Evolutionary conservation across 805 yeast genomes (phyloP), one percentile per base, ranked within the genome.

Genomic region (Wickerhamomyces chambardii): DNA sequence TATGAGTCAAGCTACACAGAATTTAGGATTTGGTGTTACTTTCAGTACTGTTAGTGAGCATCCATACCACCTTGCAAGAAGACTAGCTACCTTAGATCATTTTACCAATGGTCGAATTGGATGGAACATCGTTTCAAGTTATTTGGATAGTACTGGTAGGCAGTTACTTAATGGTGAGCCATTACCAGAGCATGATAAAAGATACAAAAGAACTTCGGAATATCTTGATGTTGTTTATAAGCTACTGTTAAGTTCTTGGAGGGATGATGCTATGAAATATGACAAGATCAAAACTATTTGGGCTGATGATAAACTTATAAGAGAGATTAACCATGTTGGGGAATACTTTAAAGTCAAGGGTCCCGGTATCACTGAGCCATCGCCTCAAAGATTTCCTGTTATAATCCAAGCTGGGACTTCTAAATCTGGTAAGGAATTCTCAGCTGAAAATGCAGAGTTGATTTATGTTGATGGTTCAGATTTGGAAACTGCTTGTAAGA

Each of bases 81-180:
- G 67, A 33, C 39, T 62, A 30, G 62, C 64, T 6, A 63, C 68
- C 2, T 47, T 63, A 31, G 68, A 63, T 38, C 63, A 61, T 34
- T 45, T 63, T 33, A 53, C 64, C 4, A 48, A 51, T 18, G 68
- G 68, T 12, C 47, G 68, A 41, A 38, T 63, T 33, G 68, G 67
- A 25, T 63, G 68, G 68, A 63, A 63, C 38, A 53, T 63, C 10
- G 68, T 63, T n/a, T 54, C 66, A 11, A 56, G 63, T 4, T 61
- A 63, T 36, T 43, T 61, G 36, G 64, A 62, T 34, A 54, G 62
- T 41, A 67, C 66, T 10, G 58, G 66, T 10, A 47, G 59, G 39
- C 58, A 61, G 37, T 44, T 58, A 18, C 45, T 58, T 25, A 57
- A 58, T 31, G 58, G 56, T 4, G 53, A 51, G 24, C 36, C 44